Base-by-base conservation (phyloP, 306 rosid species). In the Begonia fuchsioides region DNA sequence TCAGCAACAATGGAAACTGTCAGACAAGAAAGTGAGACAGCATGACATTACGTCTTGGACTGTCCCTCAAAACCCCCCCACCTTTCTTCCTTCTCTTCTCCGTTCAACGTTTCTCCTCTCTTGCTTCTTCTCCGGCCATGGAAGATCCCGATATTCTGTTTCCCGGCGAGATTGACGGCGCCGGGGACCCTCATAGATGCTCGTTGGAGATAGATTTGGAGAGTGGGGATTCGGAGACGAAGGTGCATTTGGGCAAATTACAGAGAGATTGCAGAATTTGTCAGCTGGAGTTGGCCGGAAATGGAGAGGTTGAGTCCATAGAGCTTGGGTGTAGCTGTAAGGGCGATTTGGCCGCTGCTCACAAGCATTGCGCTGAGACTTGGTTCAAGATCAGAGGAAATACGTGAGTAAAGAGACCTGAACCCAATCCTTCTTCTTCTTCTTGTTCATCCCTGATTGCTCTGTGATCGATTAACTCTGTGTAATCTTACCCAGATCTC, bases 371-470 rank as follows among this genome's bases (percentile, higher is more conserved):
- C 15, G 78, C 74, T 32, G 68, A 68, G 51, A 68, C 71, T 56
- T 68, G 74, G 78, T 72, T 68, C 74, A 63, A 68, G 63, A 72
- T 72, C 65, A 72, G 55, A 62, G 78, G 74, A 18, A 72, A 72
- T 17, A 60, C 65, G 74, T 73, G 47, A 73, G 78, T 72, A 8
- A 32, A 19, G n/a, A n/a, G 32, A 13, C 17, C 16, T 41, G 2
- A 17, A 1, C 18, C 39, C 39, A 19, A 15, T 17, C 32, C 10
- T 32, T 26, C 39, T 13, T 7, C 54, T 16, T 17, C 46, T 17
- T 26, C 35, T 26, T 26, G 35, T 26, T 20, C 32, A 20, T 20
- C 5, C 32, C 32, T 20, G 32, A 20, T 20, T 20, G 5, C 32
- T 20, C 32, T 20, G 32, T 26, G 7, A 26, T 26, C 7, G 5